Evolutionary conservation across 2,329 filamentous ascomycete species (phyloP).

Genomic region (Fusarium marasasianum): DNA sequence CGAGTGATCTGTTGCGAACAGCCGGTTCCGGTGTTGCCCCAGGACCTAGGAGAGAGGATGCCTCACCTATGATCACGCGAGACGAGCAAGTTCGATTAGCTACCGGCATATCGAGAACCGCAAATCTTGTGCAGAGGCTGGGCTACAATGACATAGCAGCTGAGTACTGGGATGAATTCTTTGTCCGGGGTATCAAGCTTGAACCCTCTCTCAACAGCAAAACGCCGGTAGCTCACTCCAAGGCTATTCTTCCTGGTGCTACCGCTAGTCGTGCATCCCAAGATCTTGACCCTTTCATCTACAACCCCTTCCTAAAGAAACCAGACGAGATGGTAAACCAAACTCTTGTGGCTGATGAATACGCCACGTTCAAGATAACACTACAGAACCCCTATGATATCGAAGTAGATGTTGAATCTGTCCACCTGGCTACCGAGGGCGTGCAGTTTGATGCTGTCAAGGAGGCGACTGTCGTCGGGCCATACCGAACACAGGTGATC

Average conservation of each 20-base stretch:
- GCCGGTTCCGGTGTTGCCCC: constrained; percentile 84
- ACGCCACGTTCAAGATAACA: constrained; percentile 80
- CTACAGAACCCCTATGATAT: constrained; percentile 96
- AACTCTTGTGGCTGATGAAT: constrained; percentile 81
- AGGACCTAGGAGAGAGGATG: constrained; percentile 72
- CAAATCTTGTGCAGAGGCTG: constrained; percentile 78
- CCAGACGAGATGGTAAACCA: constrained; percentile 68
- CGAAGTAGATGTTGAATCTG: constrained; percentile 86
- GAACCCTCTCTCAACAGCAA: constrained; percentile 68
- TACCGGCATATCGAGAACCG: constrained; percentile 86
- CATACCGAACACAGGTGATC: constrained; percentile 84
- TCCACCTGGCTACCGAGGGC: constrained; percentile 79
- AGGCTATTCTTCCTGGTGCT: constrained; percentile 62
- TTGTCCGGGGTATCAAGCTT: constrained; percentile 80
- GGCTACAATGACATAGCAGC: constrained; percentile 76
- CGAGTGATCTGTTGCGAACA: constrained; percentile 82
- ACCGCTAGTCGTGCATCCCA: constrained; percentile 63
- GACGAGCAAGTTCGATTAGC: constrained; percentile 89
- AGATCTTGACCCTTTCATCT: constrained; percentile 86
- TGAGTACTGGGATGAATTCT: constrained; percentile 97
- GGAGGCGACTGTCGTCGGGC: constrained; percentile 75
- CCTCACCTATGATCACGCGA: constrained; percentile 73
- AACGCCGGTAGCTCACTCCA: constrained; percentile 73
- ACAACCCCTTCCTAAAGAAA: constrained; percentile 88
- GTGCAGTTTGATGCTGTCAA: constrained; percentile 73